Conservation (phyloP, 2,329 filamentous ascomycete species). For the Zymoseptoria brevis region DNA sequence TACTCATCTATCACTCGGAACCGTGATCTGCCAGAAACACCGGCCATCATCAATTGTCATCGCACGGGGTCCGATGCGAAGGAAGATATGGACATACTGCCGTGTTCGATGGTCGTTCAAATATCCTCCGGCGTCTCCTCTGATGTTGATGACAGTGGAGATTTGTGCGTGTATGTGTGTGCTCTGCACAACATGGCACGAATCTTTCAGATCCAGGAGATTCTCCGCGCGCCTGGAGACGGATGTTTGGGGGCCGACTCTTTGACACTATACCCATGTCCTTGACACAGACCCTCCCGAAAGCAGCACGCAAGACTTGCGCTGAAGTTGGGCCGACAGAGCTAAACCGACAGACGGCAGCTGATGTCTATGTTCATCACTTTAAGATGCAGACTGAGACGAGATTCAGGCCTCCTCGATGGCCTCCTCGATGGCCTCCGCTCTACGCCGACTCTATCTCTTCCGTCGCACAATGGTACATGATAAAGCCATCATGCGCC, state of each 20-base stretch:
- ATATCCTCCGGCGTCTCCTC: neutral
- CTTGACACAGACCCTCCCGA: too few species aligned
- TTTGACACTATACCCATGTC: too few species aligned
- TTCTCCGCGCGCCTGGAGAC: neutral
- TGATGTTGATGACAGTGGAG: neutral
- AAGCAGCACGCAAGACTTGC: too few species aligned
- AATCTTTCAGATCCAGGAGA: neutral
- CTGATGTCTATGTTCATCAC: too few species aligned
- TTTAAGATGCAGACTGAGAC: too few species aligned
- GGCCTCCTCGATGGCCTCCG: too few species aligned
- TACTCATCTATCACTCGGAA: neutral
- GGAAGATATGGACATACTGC: neutral
- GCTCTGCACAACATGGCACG: neutral
- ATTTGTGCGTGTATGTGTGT: neutral
- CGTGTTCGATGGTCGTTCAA: neutral
- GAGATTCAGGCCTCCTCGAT: too few species aligned
- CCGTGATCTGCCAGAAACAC: neutral
- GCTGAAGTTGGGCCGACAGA: too few species aligned
- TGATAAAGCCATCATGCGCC: neutral
- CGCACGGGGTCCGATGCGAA: too few species aligned
- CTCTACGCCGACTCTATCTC: neutral
- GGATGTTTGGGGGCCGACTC: too few species aligned
- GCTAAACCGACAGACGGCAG: too few species aligned
- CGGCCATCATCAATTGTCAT: neutral
- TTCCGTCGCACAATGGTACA: neutral